A percentile compares a stretch with the other conserved stretches of the same genome.
phyloP scores from a whole-genome alignment of 164 flowering plant species.

The Stephania yunnanensis region DNA sequence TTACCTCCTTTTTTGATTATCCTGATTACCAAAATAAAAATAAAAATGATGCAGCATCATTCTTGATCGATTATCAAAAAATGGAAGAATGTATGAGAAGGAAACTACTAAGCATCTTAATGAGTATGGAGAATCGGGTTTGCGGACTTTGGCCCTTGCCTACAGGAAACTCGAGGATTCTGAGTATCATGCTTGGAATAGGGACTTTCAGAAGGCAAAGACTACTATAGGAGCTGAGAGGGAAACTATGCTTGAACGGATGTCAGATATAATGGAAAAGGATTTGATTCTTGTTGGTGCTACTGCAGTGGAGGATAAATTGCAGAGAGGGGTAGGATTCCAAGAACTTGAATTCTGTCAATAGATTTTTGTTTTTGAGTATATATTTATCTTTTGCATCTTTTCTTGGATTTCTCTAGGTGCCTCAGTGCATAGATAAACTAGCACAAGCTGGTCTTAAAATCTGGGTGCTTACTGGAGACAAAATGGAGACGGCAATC shows the following conservation, averaged over 20 bases:
- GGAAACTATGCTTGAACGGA: slow-evolving; percentile 72
- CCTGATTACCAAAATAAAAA: neutral
- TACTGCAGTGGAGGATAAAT: slow-evolving; percentile 97
- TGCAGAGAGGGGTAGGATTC: slow-evolving; percentile 80
- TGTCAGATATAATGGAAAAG: slow-evolving; percentile 76
- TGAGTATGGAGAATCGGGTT: slow-evolving; percentile 92
- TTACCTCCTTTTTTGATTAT: neutral
- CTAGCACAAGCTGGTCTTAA: slow-evolving; percentile 99
- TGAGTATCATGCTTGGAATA: slow-evolving; percentile 79
- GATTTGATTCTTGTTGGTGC: slow-evolving; percentile 94
- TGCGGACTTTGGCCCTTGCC: slow-evolving; percentile 94
- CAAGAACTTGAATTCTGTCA: neutral
- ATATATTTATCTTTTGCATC: neutral
- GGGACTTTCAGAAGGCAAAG: slow-evolving; percentile 73
- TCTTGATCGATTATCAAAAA: slow-evolving; percentile 75
- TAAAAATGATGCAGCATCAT: slow-evolving; percentile 65
- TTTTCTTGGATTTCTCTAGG: slow-evolving; percentile 37
- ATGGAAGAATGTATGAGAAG: slow-evolving; percentile 65
- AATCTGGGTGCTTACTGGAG: slow-evolving; percentile 98
- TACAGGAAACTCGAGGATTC: slow-evolving; percentile 78
- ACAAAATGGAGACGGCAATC: slow-evolving; percentile 99
- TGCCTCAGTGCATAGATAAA: slow-evolving; percentile 97
- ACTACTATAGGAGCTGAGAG: slow-evolving; percentile 78
- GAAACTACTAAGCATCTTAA: slow-evolving; percentile 75
- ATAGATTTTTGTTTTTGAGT: neutral